phyloP scores from a whole-genome alignment of 2,329 filamentous ascomycete genomes.

The Trichoderma citrinoviride region DNA sequence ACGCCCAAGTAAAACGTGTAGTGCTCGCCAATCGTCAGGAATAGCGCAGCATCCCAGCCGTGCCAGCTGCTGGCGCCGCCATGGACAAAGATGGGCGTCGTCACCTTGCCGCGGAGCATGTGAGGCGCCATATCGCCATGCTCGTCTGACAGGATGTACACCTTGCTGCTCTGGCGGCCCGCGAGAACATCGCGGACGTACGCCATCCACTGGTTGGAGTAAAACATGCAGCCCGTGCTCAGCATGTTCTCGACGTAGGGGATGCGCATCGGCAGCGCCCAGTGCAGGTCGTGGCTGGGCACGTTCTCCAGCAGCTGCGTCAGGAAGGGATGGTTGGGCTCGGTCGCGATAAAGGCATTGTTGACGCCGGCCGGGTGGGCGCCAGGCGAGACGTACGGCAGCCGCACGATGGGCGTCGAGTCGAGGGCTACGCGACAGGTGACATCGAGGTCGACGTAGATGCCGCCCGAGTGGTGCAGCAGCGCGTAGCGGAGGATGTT shows the following conservation, averaged over 20 bases:
- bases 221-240: slow-evolving; percentile 31
- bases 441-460: slow-evolving; percentile 30
- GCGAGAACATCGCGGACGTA: slow-evolving; percentile 24
- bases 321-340: slow-evolving; percentile 25
- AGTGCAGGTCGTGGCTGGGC: slow-evolving; percentile 27
- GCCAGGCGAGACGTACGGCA: slow-evolving; percentile 26
- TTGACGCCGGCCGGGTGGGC: slow-evolving; percentile 29
- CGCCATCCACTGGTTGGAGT: slow-evolving; percentile 29
- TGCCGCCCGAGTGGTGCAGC: slow-evolving; percentile 28
- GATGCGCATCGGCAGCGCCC: slow-evolving; percentile 29
- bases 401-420: slow-evolving; percentile 24
- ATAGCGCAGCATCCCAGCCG: slow-evolving; percentile 28
- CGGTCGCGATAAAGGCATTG: slow-evolving; percentile 28
- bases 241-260: slow-evolving; percentile 32
- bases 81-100: slow-evolving; percentile 28
- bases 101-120: slow-evolving; percentile 28
- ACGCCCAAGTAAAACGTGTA: slow-evolving; percentile 22
- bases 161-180: slow-evolving; percentile 12
- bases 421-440: slow-evolving; percentile 26
- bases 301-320: slow-evolving; percentile 23
- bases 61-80: slow-evolving; percentile 31
- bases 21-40: slow-evolving; percentile 27
- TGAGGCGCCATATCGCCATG: slow-evolving; percentile 27
- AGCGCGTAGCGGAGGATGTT: slow-evolving; percentile 28
- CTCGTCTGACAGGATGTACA: slow-evolving; percentile 23